Evolutionary conservation across 2,329 filamentous ascomycete genomes (phyloP), one percentile per base, ranked within the genome.

Genomic region (Colletotrichum neosansevieriae): DNA sequence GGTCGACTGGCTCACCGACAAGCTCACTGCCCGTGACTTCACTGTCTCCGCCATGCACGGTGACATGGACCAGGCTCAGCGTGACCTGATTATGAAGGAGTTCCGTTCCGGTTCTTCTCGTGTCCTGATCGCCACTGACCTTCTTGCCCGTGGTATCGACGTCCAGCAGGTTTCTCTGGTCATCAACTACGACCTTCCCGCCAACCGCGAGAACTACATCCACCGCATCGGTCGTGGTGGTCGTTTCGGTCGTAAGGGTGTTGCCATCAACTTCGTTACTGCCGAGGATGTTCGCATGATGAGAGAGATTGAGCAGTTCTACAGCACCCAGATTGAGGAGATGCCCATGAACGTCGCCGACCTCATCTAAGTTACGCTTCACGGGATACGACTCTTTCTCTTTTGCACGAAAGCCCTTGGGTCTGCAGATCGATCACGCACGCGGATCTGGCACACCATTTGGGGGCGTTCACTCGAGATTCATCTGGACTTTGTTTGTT

Each of bases 21-120:
- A 98, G 91, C 94, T 99, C 81, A 97, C 94, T 77, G 92, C 93
- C 77, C 94, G 94, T 87, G 95, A 99, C 86, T 99, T 99, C 88
- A 98, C 96, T 72, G 96, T 99, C 82, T 98, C 95, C 44, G 94
- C 95, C 85, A 98, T 99, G 96, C 96, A 99, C 89, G 96, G 96
- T 82, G 96, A 99, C 80, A 99, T 99, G 96, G 94, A 97, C 83
- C 94, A 98, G 87, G 86, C 85, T 78, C 94, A 98, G 88, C 94
- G 96, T 90, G 96, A 98, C 83, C 88, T 97, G 80, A 99, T 99
- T 84, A 99, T 99, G 96, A 97, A 99, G 91, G 96, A 99, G 88
- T 99, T 99, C 92, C 94, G 96, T 79, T 97, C 94, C 75, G 96
- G 96, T 75, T 98, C 94, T 81, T 98, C 94, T 73, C 94, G 96